phyloP scores from a whole-genome alignment of 495 filamentous ascomycete species.

The Chaetomium tenue region DNA sequence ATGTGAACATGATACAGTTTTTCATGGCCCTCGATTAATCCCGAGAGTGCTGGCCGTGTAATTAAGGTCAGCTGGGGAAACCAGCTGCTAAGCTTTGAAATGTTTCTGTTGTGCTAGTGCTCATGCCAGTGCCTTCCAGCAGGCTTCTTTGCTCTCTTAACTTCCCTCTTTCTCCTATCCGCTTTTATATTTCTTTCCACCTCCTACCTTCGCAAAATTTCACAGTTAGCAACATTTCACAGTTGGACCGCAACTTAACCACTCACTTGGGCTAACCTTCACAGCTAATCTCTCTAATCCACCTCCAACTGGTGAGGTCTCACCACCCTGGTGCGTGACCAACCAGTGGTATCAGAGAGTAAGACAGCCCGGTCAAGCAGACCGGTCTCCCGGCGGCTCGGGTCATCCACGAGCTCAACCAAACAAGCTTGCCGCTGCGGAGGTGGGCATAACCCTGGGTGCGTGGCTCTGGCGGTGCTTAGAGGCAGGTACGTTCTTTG shows the following conservation, averaged over 20 bases:
- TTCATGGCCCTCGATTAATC: too few relatives aligned
- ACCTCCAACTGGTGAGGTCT: slow-evolving; percentile 11
- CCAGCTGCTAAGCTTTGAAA: neutral
- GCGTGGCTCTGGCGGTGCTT: neutral
- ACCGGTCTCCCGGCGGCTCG: neutral
- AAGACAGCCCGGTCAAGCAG: slow-evolving; percentile 11
- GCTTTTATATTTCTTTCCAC: neutral
- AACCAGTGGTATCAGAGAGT: slow-evolving; percentile 9
- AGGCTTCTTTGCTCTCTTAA: neutral
- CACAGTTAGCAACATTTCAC: neutral
- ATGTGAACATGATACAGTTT: neutral
- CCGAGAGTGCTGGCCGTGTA: neutral
- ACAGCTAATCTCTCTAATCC: neutral
- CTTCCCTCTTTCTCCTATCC: neutral
- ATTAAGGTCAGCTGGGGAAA: neutral
- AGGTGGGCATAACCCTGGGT: neutral
- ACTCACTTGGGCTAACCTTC: neutral
- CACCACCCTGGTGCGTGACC: slow-evolving; percentile 8
- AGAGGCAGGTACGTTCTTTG: slow-evolving; percentile 14
- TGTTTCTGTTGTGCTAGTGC: neutral
- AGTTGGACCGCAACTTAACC: neutral
- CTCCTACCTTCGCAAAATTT: neutral
- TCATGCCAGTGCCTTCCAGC: neutral
- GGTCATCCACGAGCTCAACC: neutral
- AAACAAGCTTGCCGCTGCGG: slow-evolving; percentile 5